These are phyloP conservation scores for Penicillium brasilianum DNA, from an alignment of 2,329 filamentous ascomycete species.

Conservation along the genomic window DNA sequence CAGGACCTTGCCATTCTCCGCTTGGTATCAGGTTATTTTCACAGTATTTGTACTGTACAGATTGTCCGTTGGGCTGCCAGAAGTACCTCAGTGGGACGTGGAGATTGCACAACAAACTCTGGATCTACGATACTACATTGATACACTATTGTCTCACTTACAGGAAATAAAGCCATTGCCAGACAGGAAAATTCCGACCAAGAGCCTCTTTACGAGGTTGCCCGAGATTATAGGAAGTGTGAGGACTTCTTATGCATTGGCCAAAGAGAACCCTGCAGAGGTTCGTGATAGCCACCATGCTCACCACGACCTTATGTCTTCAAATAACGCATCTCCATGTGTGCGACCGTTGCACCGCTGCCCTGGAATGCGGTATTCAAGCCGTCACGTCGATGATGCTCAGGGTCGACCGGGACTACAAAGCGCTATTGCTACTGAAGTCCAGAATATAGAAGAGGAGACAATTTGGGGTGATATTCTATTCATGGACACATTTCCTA, in stretches of 20 bases:
- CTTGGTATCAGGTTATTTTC: slow-evolving; percentile 23
- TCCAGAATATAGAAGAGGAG: neutral
- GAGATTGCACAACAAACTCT: neutral
- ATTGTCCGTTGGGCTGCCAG: slow-evolving; percentile 4
- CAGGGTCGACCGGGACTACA: slow-evolving; percentile 6
- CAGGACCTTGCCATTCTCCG: slow-evolving; percentile 16
- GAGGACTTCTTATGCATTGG: slow-evolving; percentile 18
- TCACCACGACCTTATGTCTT: slow-evolving; percentile 1
- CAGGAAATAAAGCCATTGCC: slow-evolving; percentile 13
- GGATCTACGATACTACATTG: neutral
- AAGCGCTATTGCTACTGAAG: neutral
- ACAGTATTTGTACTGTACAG: slow-evolving; percentile 24
- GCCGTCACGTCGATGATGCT: slow-evolving; percentile 7
- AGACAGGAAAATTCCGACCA: slow-evolving; percentile 20
- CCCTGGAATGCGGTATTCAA: slow-evolving; percentile 25
- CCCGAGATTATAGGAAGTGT: slow-evolving; percentile 25
- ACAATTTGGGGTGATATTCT: neutral
- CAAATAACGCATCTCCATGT: slow-evolving; percentile 8
- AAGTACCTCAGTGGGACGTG: neutral
- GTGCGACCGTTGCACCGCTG: slow-evolving; percentile 16
- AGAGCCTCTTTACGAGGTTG: slow-evolving; percentile 24
- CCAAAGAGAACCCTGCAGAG: slow-evolving; percentile 10
- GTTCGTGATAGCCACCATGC: neutral
- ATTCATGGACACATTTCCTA: neutral
- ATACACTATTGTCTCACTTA: neutral